Conservation (phyloP, 805 yeast genomes). For the Wickerhamiella sorbophila region DNA sequence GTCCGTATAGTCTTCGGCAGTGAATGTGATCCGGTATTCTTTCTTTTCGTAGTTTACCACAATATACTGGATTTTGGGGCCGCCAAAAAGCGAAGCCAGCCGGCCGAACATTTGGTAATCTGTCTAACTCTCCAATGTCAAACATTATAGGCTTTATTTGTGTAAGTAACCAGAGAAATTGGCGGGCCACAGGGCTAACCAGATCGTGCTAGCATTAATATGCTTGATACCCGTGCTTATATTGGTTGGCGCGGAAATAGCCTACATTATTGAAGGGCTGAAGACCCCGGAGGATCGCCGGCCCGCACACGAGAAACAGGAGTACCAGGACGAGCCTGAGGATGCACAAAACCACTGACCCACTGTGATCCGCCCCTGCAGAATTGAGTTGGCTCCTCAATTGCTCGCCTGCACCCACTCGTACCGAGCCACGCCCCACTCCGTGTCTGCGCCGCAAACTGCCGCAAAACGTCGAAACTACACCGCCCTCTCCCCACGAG, state of each 20-base stretch:
- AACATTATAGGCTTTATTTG: slow-evolving; percentile 12
- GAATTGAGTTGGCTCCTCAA: too few relatives aligned
- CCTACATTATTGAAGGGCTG: slow-evolving; percentile 7
- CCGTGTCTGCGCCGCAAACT: too few relatives aligned
- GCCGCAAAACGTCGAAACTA: too few relatives aligned
- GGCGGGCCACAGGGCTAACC: slow-evolving; percentile 4
- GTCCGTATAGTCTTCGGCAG: slow-evolving; percentile 14
- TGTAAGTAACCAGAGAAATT: slow-evolving; percentile 7
- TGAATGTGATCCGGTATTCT: slow-evolving; percentile 15
- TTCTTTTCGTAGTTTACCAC: slow-evolving; percentile 15
- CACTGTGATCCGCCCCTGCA: too few relatives aligned
- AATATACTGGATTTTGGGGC: slow-evolving; percentile 6
- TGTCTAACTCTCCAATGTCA: not conserved
- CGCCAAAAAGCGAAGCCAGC: not conserved
- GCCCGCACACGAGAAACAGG: too few relatives aligned
- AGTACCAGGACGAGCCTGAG: too few relatives aligned
- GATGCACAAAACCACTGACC: too few relatives aligned
- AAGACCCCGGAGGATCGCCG: slow-evolving; percentile 1
- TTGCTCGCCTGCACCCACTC: too few relatives aligned
- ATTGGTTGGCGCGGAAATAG: slow-evolving; percentile 14
- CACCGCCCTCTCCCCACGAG: too few relatives aligned
- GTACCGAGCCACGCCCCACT: too few relatives aligned
- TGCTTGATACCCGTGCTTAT: slow-evolving; percentile 28
- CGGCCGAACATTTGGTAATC: slow-evolving; percentile 1
- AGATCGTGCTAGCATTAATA: slow-evolving; percentile 25